Evolutionary conservation across 2,329 filamentous ascomycete species (phyloP), one percentile per base, ranked within the genome.

Genomic region (Cladorrhinum sp.): DNA sequence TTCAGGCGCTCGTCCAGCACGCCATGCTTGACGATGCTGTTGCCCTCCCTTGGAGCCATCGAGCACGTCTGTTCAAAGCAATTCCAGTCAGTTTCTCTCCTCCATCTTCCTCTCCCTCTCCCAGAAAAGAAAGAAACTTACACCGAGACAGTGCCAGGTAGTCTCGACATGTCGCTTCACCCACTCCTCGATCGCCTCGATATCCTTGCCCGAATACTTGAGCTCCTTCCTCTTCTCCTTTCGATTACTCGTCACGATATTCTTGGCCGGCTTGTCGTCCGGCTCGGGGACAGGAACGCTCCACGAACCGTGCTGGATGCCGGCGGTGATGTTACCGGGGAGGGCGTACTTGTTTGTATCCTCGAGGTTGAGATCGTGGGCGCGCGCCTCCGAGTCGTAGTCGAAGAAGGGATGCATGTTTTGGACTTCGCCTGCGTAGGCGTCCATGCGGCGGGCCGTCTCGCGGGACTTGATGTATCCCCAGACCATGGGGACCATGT

Each of bases 401-500:
- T 82, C 77, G 71, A 89, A 93, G 79, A 87, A 86, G 10, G 90
- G 90, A 72, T 92, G 89, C 77, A 85, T 85, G 55, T 73, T 75
- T 67, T 82, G 75, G 5, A 90, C 88, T 72, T 93, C 90, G 62
- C 90, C 90, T 1, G 89, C 89, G 65, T 91, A 92, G 0, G 89
- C 86, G 24, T 87, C 82, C 89, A 92, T 92, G 65, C 89, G 85
- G 2, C 90, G 83, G 1, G 90, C 90, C 2, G 89, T 92, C 80
- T 92, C 89, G 60, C 89, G 87, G 1, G 87, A 90, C 77, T 92
- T 92, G 79, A 92, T 90, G 75, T 92, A 92, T 3, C 87, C 87
- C 89, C 90, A 92, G 5, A 93, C 88, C 86, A 90, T 91, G 8
- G 90, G 89, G 1, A 86, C 89, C 89, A 93, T 92, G 70, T 93